Evolutionary conservation across 1,284 basidiomycete genomes (phyloP).

Genomic region (Ustilago tritici): DNA sequence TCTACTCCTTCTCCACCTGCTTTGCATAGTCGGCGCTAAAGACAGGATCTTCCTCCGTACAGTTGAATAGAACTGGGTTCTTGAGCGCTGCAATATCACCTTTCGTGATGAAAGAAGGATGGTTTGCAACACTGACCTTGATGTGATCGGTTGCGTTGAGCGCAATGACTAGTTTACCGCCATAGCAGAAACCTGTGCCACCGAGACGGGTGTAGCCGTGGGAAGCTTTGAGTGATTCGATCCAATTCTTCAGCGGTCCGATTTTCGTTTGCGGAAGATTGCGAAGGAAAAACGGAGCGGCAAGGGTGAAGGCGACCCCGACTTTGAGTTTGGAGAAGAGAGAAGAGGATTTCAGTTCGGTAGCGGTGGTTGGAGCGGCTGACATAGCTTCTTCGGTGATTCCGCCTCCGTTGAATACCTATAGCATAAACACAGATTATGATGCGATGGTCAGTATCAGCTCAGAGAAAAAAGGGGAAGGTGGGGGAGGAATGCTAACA

Average conservation of each 20-base stretch:
- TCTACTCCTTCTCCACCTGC: constrained; percentile 72
- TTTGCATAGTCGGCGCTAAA: constrained; percentile 72
- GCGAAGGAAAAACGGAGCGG: constrained; percentile 36
- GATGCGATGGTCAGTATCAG: background rate
- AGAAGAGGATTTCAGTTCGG: constrained; percentile 19
- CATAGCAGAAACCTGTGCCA: constrained; percentile 78
- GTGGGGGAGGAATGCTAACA: constrained; percentile 7
- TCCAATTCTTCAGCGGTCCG: constrained; percentile 31
- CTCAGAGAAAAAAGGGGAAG: background rate
- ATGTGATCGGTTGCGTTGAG: constrained; percentile 69
- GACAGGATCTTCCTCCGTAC: constrained; percentile 75
- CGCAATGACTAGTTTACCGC: constrained; percentile 70
- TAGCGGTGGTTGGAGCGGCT: constrained; percentile 34
- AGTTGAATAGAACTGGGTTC: constrained; percentile 74
- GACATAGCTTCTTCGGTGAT: constrained; percentile 22
- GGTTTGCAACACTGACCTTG: constrained; percentile 74
- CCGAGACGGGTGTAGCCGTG: constrained; percentile 76
- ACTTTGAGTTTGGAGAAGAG: constrained; percentile 37
- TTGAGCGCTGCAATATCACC: constrained; percentile 71
- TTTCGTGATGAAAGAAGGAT: constrained; percentile 73
- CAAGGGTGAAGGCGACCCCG: constrained; percentile 15
- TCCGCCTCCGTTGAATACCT: constrained; percentile 49
- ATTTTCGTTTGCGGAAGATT: constrained; percentile 35
- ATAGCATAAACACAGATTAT: background rate
- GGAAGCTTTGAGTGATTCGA: constrained; percentile 69